phyloP scores from a whole-genome alignment of 2,329 filamentous ascomycete species.

The Pyricularia grisea region DNA sequence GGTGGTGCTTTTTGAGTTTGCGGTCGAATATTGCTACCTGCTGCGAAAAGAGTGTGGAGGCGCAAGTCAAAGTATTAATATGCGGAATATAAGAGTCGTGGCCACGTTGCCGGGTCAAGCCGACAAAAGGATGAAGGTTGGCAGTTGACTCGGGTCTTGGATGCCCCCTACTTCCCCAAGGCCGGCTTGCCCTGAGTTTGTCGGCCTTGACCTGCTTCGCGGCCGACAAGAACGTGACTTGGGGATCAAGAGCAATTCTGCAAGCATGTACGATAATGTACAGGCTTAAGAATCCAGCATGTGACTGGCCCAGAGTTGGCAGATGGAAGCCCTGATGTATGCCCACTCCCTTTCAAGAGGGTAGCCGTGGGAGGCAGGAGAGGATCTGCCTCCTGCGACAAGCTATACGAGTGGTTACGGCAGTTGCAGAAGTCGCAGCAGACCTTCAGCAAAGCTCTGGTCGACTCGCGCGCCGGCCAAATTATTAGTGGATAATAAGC shows the following conservation, averaged over 20 bases:
- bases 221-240: not conserved
- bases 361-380: not conserved
- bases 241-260: not conserved
- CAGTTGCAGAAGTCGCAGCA: not conserved
- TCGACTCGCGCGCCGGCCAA: slow-evolving; percentile 4
- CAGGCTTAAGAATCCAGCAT: not conserved
- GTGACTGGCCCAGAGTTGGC: not conserved
- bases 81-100: not conserved
- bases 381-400: not conserved
- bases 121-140: not conserved
- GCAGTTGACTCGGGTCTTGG: not conserved
- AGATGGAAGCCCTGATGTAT: not conserved
- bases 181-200: not conserved
- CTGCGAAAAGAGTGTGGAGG: not conserved
- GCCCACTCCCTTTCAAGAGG: not conserved
- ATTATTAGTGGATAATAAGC: slow-evolving; percentile 5
- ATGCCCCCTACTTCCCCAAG: slow-evolving; percentile 1
- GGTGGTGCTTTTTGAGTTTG: not conserved
- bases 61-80: not conserved
- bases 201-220: not conserved
- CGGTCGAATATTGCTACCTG: not conserved
- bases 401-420: not conserved
- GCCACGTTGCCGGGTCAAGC: not conserved
- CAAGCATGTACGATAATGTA: not conserved
- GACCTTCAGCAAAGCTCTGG: not conserved